These are phyloP conservation scores for Agroathelia rolfsii DNA, from an alignment of 1,284 basidiomycete genomes.

Conservation along the genomic window DNA sequence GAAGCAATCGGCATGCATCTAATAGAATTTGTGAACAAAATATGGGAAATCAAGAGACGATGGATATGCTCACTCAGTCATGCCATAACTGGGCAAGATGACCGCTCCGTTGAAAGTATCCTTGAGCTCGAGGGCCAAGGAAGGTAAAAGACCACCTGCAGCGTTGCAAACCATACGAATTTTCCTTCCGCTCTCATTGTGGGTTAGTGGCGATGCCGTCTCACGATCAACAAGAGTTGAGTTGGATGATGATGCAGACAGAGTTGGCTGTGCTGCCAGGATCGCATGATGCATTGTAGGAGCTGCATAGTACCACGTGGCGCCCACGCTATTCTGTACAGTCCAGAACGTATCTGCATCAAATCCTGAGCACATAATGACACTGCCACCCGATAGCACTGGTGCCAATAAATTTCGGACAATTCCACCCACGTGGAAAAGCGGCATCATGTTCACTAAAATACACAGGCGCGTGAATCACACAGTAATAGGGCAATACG, in stretches of 20 bases:
- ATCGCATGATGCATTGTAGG: slow-evolving; percentile 38
- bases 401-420: slow-evolving; percentile 55
- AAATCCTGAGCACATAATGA: slow-evolving; percentile 51
- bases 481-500: too few species aligned
- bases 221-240: too few species aligned
- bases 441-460: slow-evolving; percentile 59
- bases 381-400: slow-evolving; percentile 45
- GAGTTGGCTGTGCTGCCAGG: slow-evolving; percentile 28
- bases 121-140: slow-evolving; percentile 29
- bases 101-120: slow-evolving; percentile 27
- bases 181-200: too few species aligned
- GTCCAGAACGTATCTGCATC: slow-evolving; percentile 52
- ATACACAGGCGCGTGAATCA: too few species aligned
- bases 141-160: slow-evolving; percentile 34
- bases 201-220: too few species aligned
- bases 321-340: slow-evolving; percentile 34
- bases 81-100: slow-evolving; percentile 37
- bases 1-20: slow-evolving; percentile 42
- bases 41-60: too few species aligned
- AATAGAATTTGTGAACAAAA: too few species aligned
- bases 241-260: too few species aligned
- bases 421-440: slow-evolving; percentile 61
- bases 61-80: slow-evolving; percentile 37
- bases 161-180: slow-evolving; percentile 39
- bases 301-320: slow-evolving; percentile 43